Conservation (phyloP, 768 basidiomycete species). For the Lactarius pseudohatsudake region DNA sequence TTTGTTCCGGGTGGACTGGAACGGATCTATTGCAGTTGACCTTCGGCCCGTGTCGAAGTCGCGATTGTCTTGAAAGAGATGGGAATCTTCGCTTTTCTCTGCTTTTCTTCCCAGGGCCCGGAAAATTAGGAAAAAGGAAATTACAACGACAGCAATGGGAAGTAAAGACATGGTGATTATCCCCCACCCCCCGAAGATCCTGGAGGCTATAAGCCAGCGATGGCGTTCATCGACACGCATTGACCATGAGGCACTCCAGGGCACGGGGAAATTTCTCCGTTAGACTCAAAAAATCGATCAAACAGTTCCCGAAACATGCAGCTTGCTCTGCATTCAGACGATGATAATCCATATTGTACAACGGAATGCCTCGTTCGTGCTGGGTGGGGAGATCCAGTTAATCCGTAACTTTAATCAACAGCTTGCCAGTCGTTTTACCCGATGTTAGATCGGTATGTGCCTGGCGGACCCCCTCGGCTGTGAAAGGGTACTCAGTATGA, state of each 20-base stretch:
- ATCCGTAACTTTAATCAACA: conserved; percentile 66
- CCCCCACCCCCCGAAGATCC: background rate
- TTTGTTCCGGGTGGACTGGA: conserved; percentile 10
- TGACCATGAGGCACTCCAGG: conserved; percentile 27
- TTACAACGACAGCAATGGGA: conserved; percentile 21
- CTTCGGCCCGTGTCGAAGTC: background rate
- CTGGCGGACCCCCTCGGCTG: conserved; percentile 70
- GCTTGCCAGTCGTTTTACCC: conserved; percentile 82
- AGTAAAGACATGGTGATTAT: conserved; percentile 24
- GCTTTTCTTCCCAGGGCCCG: conserved; percentile 13
- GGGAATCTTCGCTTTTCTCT: conserved; percentile 9
- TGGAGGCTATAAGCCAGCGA: conserved; percentile 17
- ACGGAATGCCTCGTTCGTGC: conserved; percentile 44
- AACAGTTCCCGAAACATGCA: conserved; percentile 4
- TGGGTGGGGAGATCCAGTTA: conserved; percentile 35
- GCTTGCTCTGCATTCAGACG: conserved; percentile 25
- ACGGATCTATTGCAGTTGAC: background rate
- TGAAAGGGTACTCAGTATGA: conserved; percentile 80
- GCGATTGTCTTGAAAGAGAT: background rate
- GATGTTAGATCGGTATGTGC: conserved; percentile 77
- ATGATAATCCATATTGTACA: conserved; percentile 44
- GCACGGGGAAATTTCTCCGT: conserved; percentile 8
- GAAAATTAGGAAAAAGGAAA: conserved; percentile 21
- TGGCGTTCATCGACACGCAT: conserved; percentile 7
- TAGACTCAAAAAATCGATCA: background rate